phyloP scores from a whole-genome alignment of 257 asterid genomes.

The Nicotiana undulata region DNA sequence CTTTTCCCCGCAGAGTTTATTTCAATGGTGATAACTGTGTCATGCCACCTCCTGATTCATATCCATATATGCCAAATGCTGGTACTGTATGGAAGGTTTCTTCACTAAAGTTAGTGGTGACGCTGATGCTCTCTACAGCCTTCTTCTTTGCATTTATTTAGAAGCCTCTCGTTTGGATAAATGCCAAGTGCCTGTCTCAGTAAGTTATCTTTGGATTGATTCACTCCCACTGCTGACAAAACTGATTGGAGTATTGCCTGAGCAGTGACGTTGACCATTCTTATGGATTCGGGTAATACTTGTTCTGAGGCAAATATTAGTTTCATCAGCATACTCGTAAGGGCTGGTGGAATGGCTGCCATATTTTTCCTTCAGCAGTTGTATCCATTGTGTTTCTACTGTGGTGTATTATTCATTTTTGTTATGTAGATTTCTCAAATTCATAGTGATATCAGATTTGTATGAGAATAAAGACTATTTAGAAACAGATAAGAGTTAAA shows the following conservation, averaged over 20 bases:
- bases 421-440: neutral
- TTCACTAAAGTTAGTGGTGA: neutral
- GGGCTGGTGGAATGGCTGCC: neutral
- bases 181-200: neutral
- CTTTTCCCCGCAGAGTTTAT: constrained; percentile 20
- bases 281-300: neutral
- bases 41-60: constrained; percentile 27
- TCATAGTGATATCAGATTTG: neutral
- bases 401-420: neutral
- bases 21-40: constrained; percentile 29
- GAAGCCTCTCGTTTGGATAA: neutral
- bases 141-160: constrained; percentile 7
- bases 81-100: neutral
- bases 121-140: neutral
- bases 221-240: neutral
- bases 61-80: constrained; percentile 18
- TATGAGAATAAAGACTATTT: neutral
- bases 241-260: neutral
- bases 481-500: neutral
- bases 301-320: neutral
- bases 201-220: neutral
- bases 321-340: neutral
- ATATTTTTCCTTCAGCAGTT: neutral
- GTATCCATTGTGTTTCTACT: neutral
- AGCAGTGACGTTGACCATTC: neutral